Base-by-base conservation (phyloP, 2,329 filamentous ascomycete species). In the Paraphaeosphaeria minitans region DNA sequence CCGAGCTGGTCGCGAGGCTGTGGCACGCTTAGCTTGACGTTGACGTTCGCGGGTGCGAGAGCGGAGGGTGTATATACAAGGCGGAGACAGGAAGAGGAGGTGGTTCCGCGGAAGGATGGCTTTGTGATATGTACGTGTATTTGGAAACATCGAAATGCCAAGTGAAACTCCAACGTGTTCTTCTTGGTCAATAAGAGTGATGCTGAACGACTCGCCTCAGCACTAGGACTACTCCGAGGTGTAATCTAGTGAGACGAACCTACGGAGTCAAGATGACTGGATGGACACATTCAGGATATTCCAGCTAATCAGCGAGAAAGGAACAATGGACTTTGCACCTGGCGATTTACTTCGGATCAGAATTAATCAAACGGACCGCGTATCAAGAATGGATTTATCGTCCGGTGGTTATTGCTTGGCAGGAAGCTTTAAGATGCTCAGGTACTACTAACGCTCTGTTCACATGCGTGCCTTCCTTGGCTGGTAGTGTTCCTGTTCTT, bases 1-100 rank as follows among this genome's bases (percentile, higher is more conserved):
- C 93, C 9, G 94, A 96, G 84, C 89, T 89, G 33, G 84, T 97
- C 66, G 92, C 90, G 85, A 87, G 90, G 75, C 82, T 98, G 63
- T 99, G 95, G 95, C 91, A 85, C 73, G 94, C 95, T 72, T 92
- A 78, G 65, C 50, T 24, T 58, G 39, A 13, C 3, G 13, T n/a
- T 39, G 6, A 19, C n/a, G 43, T 10, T 35, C 14, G 35, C 51
- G 24, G 19, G 24, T 19, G 48, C 27, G 16, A 46, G 39, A 3
- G n/a, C 16, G n/a, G 21, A 24, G 9, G 24, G 37, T 53, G 16
- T 47, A 42, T 21, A 48, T 53, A 53, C n/a, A 42, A 31, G 21
- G 7, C n/a, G 43, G n/a, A 3, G 21, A 29, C n/a, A 3, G 37
- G 24, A 50, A 19, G 47, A n/a, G 24, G 24, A 13, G n/a, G 37